Evolutionary conservation across 2,329 filamentous ascomycete species (phyloP).

Genomic region (Aureobasidium sp.): DNA sequence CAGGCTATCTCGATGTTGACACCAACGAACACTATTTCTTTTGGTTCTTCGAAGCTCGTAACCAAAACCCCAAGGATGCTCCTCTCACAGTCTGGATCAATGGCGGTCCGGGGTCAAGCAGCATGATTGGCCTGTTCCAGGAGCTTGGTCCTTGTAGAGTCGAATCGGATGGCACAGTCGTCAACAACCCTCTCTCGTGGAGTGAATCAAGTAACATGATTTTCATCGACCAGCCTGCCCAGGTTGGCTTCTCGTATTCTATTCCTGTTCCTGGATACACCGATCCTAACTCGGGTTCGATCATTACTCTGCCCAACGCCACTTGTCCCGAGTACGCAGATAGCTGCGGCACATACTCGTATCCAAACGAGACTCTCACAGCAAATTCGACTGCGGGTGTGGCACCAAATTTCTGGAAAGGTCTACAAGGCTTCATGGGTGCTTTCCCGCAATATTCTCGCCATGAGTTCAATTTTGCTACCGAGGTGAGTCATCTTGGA

Average conservation of each 20-base stretch:
- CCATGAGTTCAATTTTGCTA: conserved; percentile 29
- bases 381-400: conserved; percentile 48
- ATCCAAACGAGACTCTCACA: conserved; percentile 44
- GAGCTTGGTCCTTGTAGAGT: conserved; percentile 50
- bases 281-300: conserved; percentile 26
- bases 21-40: conserved; percentile 50
- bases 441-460: conserved; percentile 42
- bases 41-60: conserved; percentile 52
- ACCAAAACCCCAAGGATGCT: conserved; percentile 43
- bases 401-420: conserved; percentile 55
- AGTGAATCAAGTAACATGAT: conserved; percentile 60
- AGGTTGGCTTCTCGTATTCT: conserved; percentile 53
- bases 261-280: conserved; percentile 36
- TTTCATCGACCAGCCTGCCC: conserved; percentile 61
- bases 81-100: conserved; percentile 57
- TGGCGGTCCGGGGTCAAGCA: conserved; percentile 53
- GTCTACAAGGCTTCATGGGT: conserved; percentile 56
- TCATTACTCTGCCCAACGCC: conserved; percentile 40
- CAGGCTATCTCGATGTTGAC: conserved; percentile 49
- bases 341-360: conserved; percentile 50
- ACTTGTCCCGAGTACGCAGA: conserved; percentile 47
- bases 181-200: conserved; percentile 58
- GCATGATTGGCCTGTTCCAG: conserved; percentile 50
- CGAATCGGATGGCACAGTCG: conserved; percentile 39
- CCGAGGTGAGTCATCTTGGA: conserved; percentile 15